These are phyloP conservation scores for Grammothele lineata DNA, from an alignment of 768 basidiomycete species.

Conservation along the genomic window DNA sequence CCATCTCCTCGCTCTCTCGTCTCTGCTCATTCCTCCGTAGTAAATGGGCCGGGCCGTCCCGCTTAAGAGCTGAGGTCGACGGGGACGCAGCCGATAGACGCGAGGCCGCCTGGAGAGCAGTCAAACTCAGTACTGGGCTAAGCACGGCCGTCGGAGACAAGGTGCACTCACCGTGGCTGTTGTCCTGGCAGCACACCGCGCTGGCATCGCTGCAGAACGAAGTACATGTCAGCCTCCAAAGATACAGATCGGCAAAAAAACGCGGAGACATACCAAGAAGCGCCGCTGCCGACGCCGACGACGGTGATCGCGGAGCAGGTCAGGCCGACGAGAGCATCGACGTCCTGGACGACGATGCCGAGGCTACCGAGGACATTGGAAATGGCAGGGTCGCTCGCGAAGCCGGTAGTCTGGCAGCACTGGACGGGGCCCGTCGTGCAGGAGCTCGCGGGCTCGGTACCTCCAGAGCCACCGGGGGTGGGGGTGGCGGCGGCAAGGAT, in stretches of 20 bases:
- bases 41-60: no score
- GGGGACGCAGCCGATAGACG: no score
- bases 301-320: constrained; percentile 1
- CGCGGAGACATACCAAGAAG: neutral
- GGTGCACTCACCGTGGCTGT: neutral
- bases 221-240: no score
- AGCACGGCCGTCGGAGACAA: neutral
- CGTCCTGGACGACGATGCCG: neutral
- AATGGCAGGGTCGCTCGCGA: neutral
- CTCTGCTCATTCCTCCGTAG: no score
- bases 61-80: no score
- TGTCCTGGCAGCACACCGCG: constrained; percentile 8
- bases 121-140: no score
- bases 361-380: neutral
- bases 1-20: no score
- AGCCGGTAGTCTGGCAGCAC: neutral
- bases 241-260: no score
- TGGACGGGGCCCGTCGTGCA: neutral
- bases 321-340: neutral
- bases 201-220: neutral
- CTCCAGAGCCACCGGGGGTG: no score
- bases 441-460: neutral
- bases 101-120: no score
- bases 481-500: constrained; percentile 8
- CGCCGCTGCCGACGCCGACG: neutral